Base-by-base conservation (phyloP, 2,329 filamentous ascomycete species). In the Paramyrothecium roridum region DNA sequence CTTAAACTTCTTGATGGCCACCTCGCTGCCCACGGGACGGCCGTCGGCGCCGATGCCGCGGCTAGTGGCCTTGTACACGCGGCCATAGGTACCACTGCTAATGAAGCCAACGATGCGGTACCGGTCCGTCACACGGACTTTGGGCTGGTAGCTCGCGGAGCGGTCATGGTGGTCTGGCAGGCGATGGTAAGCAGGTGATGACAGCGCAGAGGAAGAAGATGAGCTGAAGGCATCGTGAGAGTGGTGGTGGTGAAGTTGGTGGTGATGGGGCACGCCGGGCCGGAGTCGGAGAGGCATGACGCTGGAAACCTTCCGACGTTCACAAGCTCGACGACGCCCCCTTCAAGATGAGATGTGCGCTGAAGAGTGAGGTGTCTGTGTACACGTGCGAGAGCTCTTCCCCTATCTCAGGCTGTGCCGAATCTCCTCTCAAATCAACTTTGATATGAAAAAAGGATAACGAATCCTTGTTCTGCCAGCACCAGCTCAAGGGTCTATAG, bases 1-100 rank as follows among this genome's bases (percentile, higher is more conserved):
- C 78, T 97, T 97, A 84, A 97, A 96, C 84, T 99, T 99, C 71
- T 99, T 99, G 79, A 99, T 99, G 64, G 95, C 95, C 69, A 96
- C 97, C 67, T 96, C 91, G 59, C 52, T 85, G 76, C 70, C 87
- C 78, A 64, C 86, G 84, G 65, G 61, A 48, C 66, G 66, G 49
- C 61, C 61, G 56, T 76, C 89, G 82, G 45, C 48, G 37, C 54
- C 37, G 30, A 58, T 49, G 33, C 10, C 57, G 61, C 88, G 86
- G 64, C 90, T 86, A 47, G 91, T 80, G 19, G 95, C 95, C 71
- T 99, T 99, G 83, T 98, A 99, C 8, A 99, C 95, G 33, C 95
- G 88, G 37, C 95, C 95, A 83, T 99, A 99, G 17, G 95, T 99
- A 49, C 95, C 95, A 64, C 91, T 96, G 70, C 91, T 96, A 65